These are phyloP conservation scores for Zopfochytrium polystomum DNA, from an alignment of 371 early-diverging fungal species.

Conservation along the genomic window DNA sequence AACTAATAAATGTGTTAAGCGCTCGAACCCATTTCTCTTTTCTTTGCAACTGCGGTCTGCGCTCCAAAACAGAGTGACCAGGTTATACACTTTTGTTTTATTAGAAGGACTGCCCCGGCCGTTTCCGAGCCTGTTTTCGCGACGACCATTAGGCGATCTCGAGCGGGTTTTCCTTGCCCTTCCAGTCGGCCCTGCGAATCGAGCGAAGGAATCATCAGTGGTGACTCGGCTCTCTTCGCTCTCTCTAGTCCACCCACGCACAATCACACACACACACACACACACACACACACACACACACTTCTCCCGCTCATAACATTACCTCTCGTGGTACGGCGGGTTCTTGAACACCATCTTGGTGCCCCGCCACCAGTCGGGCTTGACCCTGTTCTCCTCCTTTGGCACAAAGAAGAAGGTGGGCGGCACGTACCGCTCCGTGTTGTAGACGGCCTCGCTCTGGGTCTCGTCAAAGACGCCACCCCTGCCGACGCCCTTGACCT, in stretches of 20 bases:
- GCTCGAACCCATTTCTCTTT: too few relatives aligned
- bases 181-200: conserved; percentile 61
- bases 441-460: conserved; percentile 70
- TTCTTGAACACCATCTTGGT: conserved; percentile 46
- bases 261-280: background rate
- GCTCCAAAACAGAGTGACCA: too few relatives aligned
- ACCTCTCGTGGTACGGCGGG: conserved; percentile 42
- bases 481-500: conserved; percentile 43
- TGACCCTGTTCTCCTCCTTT: conserved; percentile 24
- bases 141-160: conserved; percentile 3
- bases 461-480: conserved; percentile 33
- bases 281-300: background rate
- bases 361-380: conserved; percentile 55
- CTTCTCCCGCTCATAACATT: background rate
- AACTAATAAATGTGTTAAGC: too few relatives aligned
- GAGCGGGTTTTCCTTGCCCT: conserved; percentile 26
- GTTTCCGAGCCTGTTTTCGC: too few relatives aligned
- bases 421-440: conserved; percentile 73
- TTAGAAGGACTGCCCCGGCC: too few relatives aligned
- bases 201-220: background rate
- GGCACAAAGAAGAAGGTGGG: conserved; percentile 58
- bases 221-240: background rate
- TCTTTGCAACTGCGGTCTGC: too few relatives aligned
- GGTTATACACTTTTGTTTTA: too few relatives aligned
- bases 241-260: too few relatives aligned